Evolutionary conservation across 352 stramenopile species (phyloP).

Genomic region (Thalassiosira mediterranea): DNA sequence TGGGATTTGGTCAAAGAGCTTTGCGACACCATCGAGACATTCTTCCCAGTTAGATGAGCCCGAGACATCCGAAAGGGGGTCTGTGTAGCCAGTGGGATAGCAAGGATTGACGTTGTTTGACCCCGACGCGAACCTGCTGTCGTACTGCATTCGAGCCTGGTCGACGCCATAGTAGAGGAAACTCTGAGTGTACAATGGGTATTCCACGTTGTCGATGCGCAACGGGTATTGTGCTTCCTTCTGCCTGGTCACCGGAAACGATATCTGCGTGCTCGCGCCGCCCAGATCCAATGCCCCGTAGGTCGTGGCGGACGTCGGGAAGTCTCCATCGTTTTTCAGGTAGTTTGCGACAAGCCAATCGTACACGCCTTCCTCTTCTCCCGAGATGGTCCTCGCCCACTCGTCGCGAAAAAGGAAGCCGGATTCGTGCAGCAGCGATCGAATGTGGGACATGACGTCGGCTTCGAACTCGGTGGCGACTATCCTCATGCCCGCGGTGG

Average conservation of each 20-base stretch:
- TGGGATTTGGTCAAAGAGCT: conserved; percentile 28
- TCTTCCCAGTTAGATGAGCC: conserved; percentile 41
- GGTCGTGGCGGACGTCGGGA: conserved; percentile 56
- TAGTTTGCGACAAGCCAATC: conserved; percentile 86
- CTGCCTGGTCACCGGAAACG: conserved; percentile 71
- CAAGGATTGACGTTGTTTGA: conserved; percentile 73
- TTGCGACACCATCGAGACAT: conserved; percentile 38
- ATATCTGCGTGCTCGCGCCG: conserved; percentile 86
- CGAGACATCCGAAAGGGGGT: conserved; percentile 35
- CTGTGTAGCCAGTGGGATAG: conserved; percentile 68
- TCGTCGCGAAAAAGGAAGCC: conserved; percentile 81
- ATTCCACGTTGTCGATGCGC: conserved; percentile 77
- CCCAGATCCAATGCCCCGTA: conserved; percentile 86
- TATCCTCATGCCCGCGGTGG: conserved; percentile 83
- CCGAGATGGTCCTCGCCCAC: conserved; percentile 82
- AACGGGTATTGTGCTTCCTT: conserved; percentile 44
- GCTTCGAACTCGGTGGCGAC: conserved; percentile 59
- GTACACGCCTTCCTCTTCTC: conserved; percentile 87
- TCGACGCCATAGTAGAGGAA: conserved; percentile 87
- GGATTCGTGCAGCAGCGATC: conserved; percentile 54
- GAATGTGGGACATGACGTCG: conserved; percentile 62
- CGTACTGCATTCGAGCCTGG: conserved; percentile 59
- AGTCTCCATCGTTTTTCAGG: conserved; percentile 67
- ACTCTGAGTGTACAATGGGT: conserved; percentile 83
- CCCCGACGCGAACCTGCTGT: conserved; percentile 24